A percentile compares a stretch with the other conserved stretches of the same genome.
Conservation (phyloP, 2,329 filamentous ascomycete genomes). For the Eutypa lata region DNA sequence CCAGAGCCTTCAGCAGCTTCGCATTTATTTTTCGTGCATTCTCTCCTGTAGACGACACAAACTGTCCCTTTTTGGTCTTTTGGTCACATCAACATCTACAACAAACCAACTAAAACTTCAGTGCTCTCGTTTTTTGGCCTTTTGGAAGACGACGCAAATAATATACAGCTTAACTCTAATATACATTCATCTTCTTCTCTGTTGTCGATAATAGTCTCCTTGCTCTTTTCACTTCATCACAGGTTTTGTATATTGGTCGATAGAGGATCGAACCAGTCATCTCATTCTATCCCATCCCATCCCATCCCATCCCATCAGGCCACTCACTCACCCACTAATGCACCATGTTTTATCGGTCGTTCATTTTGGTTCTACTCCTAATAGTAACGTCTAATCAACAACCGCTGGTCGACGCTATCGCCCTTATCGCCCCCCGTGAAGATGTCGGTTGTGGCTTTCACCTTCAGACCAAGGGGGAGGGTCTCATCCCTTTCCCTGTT, state of each 20-base stretch:
- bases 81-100: slow-evolving; percentile 11
- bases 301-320: too few species aligned
- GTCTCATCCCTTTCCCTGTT: slow-evolving; percentile 43
- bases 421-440: slow-evolving; percentile 33
- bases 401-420: slow-evolving; percentile 11
- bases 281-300: too few species aligned
- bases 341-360: too few species aligned
- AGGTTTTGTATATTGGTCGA: too few species aligned
- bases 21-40: background rate
- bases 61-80: slow-evolving; percentile 2
- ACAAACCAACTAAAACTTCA: background rate
- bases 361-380: too few species aligned
- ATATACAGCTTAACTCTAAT: background rate
- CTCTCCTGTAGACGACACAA: background rate
- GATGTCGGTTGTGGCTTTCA: slow-evolving; percentile 52
- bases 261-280: too few species aligned
- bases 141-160: background rate
- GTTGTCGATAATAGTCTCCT: too few species aligned
- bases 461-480: slow-evolving; percentile 45
- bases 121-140: background rate
- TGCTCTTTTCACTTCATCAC: too few species aligned
- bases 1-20: background rate
- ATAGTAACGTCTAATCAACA: too few species aligned
- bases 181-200: background rate
- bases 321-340: too few species aligned